Conservation (phyloP, 2,329 filamentous ascomycete species). For the Scedosporium apiospermum region DNA sequence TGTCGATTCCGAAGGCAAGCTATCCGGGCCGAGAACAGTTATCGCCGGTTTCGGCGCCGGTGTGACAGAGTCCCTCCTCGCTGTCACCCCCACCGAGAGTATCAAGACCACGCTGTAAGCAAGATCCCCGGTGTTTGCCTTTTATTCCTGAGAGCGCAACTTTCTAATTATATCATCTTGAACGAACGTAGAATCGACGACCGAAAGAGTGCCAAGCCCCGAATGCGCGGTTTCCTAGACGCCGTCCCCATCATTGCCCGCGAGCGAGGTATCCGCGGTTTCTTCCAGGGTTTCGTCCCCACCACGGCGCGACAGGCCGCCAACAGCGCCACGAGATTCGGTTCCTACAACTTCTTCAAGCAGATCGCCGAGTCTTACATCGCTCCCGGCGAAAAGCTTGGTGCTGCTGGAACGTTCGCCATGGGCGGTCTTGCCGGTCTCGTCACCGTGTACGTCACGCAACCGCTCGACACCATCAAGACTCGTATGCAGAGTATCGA, state of each 20-base stretch:
- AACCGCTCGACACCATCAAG: conserved; percentile 86
- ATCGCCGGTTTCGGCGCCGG: conserved; percentile 91
- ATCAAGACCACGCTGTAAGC: conserved; percentile 87
- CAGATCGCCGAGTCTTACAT: conserved; percentile 89
- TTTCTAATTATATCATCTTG: neutral
- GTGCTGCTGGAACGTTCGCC: conserved; percentile 76
- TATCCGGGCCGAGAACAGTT: conserved; percentile 83
- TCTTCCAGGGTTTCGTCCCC: conserved; percentile 94
- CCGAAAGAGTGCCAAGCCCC: conserved; percentile 73
- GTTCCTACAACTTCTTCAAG: conserved; percentile 80
- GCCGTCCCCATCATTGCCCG: conserved; percentile 78
- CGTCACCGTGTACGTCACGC: conserved; percentile 75
- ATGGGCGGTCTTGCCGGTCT: conserved; percentile 83
- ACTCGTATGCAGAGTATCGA: conserved; percentile 97
- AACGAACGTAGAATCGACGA: conserved; percentile 69
- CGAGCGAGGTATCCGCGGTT: conserved; percentile 80
- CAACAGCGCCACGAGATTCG: conserved; percentile 87
- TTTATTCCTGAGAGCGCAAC: neutral
- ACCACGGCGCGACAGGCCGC: conserved; percentile 92
- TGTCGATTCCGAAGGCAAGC: conserved; percentile 73
- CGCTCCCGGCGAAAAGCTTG: conserved; percentile 89
- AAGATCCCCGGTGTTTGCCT: neutral
- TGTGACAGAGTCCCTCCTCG: conserved; percentile 84
- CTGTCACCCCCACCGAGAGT: conserved; percentile 93
- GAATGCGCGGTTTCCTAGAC: conserved; percentile 86